Base-by-base conservation (phyloP, 2,329 filamentous ascomycete genomes). In the Colletotrichum liriopes region DNA sequence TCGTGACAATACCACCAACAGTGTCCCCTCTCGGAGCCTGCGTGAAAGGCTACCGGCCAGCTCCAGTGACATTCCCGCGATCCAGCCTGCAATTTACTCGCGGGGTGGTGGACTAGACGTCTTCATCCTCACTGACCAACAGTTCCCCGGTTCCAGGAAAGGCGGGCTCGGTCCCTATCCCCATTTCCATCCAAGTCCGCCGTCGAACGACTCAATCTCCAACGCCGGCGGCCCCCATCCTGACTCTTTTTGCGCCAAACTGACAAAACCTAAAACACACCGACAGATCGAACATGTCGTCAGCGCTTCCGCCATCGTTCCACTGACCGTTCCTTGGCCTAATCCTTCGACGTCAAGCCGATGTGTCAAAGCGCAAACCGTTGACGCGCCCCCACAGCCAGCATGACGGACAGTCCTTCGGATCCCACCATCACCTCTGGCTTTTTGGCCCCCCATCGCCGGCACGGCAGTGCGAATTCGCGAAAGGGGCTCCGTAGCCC, bases 241-340 rank as follows among this genome's bases (percentile, higher is more conserved):
- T 64, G 43, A 59, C 49, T 52, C 43, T 63, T 41, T 45, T 37
- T 23, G 59, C 69, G 37, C 65, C 29, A 54, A 49, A 67, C n/a
- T 35, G 39, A 12, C 64, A 20, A 58, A 72, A 69, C 59, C 65
- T 67, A 64, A 69, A 72, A 72, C 69, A 69, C 65, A 69, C 58
- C 65, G 65, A 64, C 65, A 69, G 43, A 60, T 32, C 45, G 60
- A 52, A 59, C 51, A 59, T 23, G 41, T 55, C 37, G 39, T 54
- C 51, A 43, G 51, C 56, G 43, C n/a, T 51, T 43, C 51, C 43
- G 65, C 65, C 64, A 35, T 63, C 35, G 39, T 71, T 63, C 52
- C 52, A 69, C 43, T 11, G n/a, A 56, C 20, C 8, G 29, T 47
- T 39, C 43, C 18, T 56, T 23, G 35, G 18, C 23, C 6, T 49